Base-by-base conservation (phyloP, 2,329 filamentous ascomycete genomes). In the Thermothelomyces thermophilus region DNA sequence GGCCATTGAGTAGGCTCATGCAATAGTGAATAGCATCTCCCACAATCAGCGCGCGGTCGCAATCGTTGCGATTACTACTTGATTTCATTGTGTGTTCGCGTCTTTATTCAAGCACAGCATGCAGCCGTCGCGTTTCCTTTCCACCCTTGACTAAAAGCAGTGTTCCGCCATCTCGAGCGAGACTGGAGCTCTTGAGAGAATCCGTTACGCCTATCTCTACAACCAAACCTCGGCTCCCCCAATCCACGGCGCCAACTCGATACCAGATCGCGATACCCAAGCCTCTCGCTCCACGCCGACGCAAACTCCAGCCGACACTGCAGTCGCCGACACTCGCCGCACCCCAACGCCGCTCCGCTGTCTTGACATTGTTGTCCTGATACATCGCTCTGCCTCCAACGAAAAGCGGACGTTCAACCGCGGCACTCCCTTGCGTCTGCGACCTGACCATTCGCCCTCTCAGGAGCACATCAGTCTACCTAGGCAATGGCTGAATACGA, bases 401-500 rank as follows among this genome's bases (percentile, higher is more conserved):
- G 5, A 26, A 26, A 26, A 26, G 24, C 24, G 9, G 24, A 9
- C 20, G 40, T 13, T 14, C 30, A 34, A 2, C 16, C 41, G n/a
- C 37, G 17, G 33, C 33, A n/a, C 53, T 11, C 9, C 9, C 9
- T 26, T 13, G 14, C 13, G 17, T 50, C 42, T 31, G 30, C 50
- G 17, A 44, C 43, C 41, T 26, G 28, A 40, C 14, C 31, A 28
- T 5, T 26, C 24, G 37, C 22, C 41, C 30, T 35, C 20, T 26
- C 36, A 24, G 7, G 17, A 33, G 13, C 16, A 40, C 34, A 11
- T n/a, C 41, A 40, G 37, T 26, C 41, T 24, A 40, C 26, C 11
- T 33, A 24, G 53, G 42, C 42, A n/a, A 64, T 64, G 63, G 60
- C 61, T 30, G 62, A 64, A 26, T 59, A 60, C 48, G 59, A 60